Base-by-base conservation (phyloP, 441 rosid genomes). In the Adansonia gregorii region DNA sequence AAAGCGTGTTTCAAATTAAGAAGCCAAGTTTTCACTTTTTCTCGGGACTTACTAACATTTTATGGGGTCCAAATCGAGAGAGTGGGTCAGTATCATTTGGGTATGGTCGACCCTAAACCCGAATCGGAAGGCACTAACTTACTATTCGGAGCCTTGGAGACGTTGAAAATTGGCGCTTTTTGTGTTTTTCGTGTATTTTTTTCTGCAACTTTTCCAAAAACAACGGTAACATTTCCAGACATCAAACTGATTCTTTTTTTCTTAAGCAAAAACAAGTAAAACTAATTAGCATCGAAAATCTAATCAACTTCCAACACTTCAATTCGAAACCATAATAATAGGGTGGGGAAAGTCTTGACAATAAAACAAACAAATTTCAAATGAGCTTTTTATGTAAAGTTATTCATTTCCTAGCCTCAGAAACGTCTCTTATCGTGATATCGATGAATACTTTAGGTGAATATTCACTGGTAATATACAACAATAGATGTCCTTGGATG, bases 401-500 rank as follows among this genome's bases (percentile, higher is more conserved):
- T 43, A 0, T 43, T 43, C 1, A 43, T 43, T 43, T 43, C 0
- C 0, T 43, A 43, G 0, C 1, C 0, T 43, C 46, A 43, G 8
- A 43, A 43, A 43, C 1, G 46, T 43, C 46, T 43, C 46, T 0
- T 43, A 1, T 43, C 46, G 0, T 43, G 46, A 7, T 43, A 7
- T 1, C 0, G 41, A 35, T 35, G 35, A 27, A 60, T 24, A 24
- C 39, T 24, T 60, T 24, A 35, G 15, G 11, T 8, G 35, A 35
- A 35, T 69, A 24, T 49, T 70, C 60, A 15, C 14, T 15, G 35
- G n/a, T 20, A 20, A 48, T 5, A n/a, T 54, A 52, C 27, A 71
- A 52, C 46, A 52, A 52, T 52, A 52, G 20, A 15, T 70, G 46
- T 71, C 74, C 61, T 52, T n/a, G 3, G 19, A 59, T 73, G 68